Evolutionary conservation across 768 basidiomycete species (phyloP).

Genomic region (Exsudoporus frostii): DNA sequence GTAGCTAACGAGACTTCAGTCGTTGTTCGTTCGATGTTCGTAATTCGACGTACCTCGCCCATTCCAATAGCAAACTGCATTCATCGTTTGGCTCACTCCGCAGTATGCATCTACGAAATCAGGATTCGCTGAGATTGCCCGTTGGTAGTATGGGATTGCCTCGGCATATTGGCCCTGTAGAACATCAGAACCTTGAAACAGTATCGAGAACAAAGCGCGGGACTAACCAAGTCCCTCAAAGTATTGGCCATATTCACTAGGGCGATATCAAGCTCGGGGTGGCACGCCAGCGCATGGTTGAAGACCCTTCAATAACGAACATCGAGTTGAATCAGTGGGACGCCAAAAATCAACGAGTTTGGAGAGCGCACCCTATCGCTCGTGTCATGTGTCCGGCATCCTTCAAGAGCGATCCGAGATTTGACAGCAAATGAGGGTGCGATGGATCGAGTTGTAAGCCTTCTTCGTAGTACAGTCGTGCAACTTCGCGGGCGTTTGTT

Average conservation of each 20-base stretch:
- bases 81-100: conserved; percentile 44
- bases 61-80: conserved; percentile 47
- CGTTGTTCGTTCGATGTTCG: not conserved
- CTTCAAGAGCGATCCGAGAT: conserved; percentile 49
- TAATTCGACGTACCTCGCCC: conserved; percentile 30
- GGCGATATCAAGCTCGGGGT: conserved; percentile 50
- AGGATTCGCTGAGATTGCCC: conserved; percentile 42
- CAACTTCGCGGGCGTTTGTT: conserved; percentile 35
- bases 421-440: conserved; percentile 50
- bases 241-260: conserved; percentile 52
- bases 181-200: not conserved
- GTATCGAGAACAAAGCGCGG: not conserved
- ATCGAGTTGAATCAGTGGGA: conserved; percentile 2
- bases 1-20: conserved; percentile 18
- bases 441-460: conserved; percentile 43
- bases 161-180: conserved; percentile 40
- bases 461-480: conserved; percentile 42
- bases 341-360: not conserved
- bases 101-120: conserved; percentile 47
- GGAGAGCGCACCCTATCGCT: conserved; percentile 39
- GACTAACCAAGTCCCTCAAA: conserved; percentile 43
- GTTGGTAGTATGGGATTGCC: conserved; percentile 43
- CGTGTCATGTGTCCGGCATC: conserved; percentile 42
- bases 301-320: conserved; percentile 33
- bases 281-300: conserved; percentile 36